A percentile compares a stretch with the other conserved stretches of the same genome.
Evolutionary conservation across 2,329 filamentous ascomycete genomes (phyloP).

Genomic region (Acephala macrosclerotiorum): DNA sequence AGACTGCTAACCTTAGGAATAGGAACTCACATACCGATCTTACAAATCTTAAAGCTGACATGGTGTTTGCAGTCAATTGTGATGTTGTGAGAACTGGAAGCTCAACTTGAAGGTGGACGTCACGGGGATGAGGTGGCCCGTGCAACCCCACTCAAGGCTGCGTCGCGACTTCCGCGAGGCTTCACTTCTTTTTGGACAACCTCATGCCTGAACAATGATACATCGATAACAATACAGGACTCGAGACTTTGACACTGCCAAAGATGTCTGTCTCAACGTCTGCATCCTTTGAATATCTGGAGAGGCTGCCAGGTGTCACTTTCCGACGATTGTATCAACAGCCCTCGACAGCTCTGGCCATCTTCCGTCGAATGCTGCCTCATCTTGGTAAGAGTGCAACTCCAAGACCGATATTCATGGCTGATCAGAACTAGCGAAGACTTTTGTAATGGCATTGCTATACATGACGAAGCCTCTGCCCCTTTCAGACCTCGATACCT

Average conservation of each 20-base stretch:
- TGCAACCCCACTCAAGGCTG: conserved; percentile 26
- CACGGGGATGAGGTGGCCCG: conserved; percentile 18
- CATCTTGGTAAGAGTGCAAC: conserved; percentile 73
- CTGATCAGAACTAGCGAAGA: conserved; percentile 71
- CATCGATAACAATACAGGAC: conserved; percentile 27
- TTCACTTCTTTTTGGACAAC: conserved; percentile 19
- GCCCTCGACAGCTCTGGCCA: conserved; percentile 91
- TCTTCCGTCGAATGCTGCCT: conserved; percentile 96
- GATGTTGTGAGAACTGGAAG: conserved; percentile 34
- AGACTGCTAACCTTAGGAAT: background rate
- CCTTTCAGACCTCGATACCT: conserved; percentile 81
- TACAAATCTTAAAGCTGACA: conserved; percentile 68
- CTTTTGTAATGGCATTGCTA: conserved; percentile 92
- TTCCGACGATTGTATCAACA: conserved; percentile 94
- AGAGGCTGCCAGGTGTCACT: conserved; percentile 87
- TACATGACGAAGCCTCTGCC: conserved; percentile 86
- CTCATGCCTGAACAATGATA: conserved; percentile 34
- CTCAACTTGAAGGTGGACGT: conserved; percentile 17
- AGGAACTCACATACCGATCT: conserved; percentile 59
- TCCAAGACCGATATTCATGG: conserved; percentile 22
- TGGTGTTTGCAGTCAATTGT: conserved; percentile 39
- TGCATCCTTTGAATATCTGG: conserved; percentile 86
- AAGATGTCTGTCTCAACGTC: conserved; percentile 55
- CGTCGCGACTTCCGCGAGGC: conserved; percentile 21
- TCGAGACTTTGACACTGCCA: conserved; percentile 25